Base-by-base conservation (phyloP, 352 stramenopile genomes). In the Globisporangium parvum region DNA sequence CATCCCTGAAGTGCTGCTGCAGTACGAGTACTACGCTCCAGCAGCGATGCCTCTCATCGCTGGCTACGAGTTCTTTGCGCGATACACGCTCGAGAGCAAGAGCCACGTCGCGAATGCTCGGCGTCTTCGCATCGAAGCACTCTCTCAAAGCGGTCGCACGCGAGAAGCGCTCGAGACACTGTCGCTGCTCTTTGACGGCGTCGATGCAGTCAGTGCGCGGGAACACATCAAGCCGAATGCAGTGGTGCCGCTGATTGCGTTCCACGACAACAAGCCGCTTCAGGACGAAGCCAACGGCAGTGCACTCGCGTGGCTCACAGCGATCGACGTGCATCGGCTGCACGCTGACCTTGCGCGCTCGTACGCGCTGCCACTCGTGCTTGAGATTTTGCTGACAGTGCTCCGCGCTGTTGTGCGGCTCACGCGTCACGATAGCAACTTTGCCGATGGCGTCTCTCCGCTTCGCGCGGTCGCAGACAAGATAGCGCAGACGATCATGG, bases 41-140 rank as follows among this genome's bases (percentile, higher is more conserved):
- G 63, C 63, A 23, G 67, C 62, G 0, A 85, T 91, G 76, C 78
- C 80, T 14, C 46, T 87, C 26, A 76, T 89, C 18, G 53, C 71
- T 20, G 65, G 51, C 1, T 89, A 89, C 37, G 74, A 91, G 37
- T 70, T 75, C 46, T 26, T 85, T 2, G 63, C 73, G 3, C 50
- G 60, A 11, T 68, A 53, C 24, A 82, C 63, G 42, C 67, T 89
- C 12, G 57, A 83, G 57, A 69, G 85, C 35, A 23, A 23, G 17
- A 71, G 73, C n/a, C 71, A 88, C 24, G 41, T 79, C 3, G 71
- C 65, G 18, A 89, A 89, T 42, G 75, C 78, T 23, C 65, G 54
- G 28, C 66, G 78, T 20, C 48, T 87, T 11, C 78, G 78, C 1
- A 28, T 80, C 2, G 67, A 83, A 21, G 77, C 73, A 17, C 66